Evolutionary conservation across 306 rosid species (phyloP), one percentile per base, ranked within the genome.

Genomic region (Cucumis melo): DNA sequence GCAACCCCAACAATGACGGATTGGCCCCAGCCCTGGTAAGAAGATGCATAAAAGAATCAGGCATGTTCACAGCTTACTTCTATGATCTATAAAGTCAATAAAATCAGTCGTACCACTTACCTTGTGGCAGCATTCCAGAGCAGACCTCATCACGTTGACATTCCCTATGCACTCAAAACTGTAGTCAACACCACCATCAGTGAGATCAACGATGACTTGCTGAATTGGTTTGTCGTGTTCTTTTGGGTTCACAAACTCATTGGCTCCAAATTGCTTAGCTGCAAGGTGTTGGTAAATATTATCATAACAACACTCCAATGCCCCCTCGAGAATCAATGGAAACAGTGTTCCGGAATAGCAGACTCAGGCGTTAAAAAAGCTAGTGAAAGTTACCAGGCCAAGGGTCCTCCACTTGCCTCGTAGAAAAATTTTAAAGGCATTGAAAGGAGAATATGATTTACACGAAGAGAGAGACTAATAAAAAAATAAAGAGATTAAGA

Each of bases 151-250:
- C 77, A 94, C 85, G 0, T 89, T 83, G 78, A 94, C 97, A 87
- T 94, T 94, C 78, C 97, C 98, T 66, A 94, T 94, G 89, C 99
- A 94, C 85, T 94, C 99, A 75, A 94, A 94, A 80, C 98, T 94
- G 60, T 92, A 92, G 81, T 92, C 99, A 74, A 92, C 99, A 62
- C 95, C 97, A 39, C 96, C 99, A 23, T 92, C 97, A 1, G 97
- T 91, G 75, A 83, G 91, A 82, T 94, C 96, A 75, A 78, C 92
- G 29, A 94, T 79, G 79, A 94, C 96, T 83, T 94, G 95, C 79
- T 94, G 97, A 81, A 90, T 92, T 55, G 95, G 95, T 81, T 94
- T 89, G 19, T 90, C 96, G 0, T 91, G 90, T 63, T 94, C 98
- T 64, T 94, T 94, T 34, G 98, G 97, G 83, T 91, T 94, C 75